Base-by-base conservation (phyloP, 352 stramenopile species). In the Aphanomyces stellatus region DNA sequence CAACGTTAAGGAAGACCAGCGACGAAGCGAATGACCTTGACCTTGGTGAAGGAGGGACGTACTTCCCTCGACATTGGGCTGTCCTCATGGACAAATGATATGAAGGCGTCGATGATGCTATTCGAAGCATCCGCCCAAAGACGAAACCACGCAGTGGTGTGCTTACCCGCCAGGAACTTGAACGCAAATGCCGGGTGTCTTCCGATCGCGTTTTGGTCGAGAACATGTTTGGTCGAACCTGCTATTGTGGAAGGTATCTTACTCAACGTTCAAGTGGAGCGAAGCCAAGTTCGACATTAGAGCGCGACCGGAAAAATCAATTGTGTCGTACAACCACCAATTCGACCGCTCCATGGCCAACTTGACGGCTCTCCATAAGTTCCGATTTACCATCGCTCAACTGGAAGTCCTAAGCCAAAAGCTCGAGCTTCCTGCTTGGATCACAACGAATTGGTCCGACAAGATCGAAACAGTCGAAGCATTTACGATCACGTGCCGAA, bases 81-180 rank as follows among this genome's bases (percentile, higher is more conserved):
- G 17, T 60, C 3, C 24, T 69, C 0, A 42, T 72, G 24, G 66
- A 63, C 53, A 72, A 68, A 28, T 22, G 43, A 0, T 72, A 65
- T 17, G 31, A 63, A 49, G 57, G 57, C 15, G 5, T 60, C 4
- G 27, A 11, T 51, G 51, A 22, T 15, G 22, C 8, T 5, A 41
- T 41, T 8, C 30, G 27, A 8, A 48, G 41, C 41, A 48, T 48
- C 17, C 41, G 17, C 30, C 51, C 8, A 60, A 60, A 24, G n/a
- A 60, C 22, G 19, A 8, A 41, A 22, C 22, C 51, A 41, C 15
- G 22, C 15, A 51, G 31, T 41, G 62, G 57, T n/a, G 40, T 27
- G 24, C 53, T 71, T 5, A 67, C 57, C 2, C 22, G 56, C 0
- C 51, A 43, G 8, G 37, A 43, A 8, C 8, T 43, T 43, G 37